phyloP scores from a whole-genome alignment of 768 basidiomycete species.

The Suillus lakei region DNA sequence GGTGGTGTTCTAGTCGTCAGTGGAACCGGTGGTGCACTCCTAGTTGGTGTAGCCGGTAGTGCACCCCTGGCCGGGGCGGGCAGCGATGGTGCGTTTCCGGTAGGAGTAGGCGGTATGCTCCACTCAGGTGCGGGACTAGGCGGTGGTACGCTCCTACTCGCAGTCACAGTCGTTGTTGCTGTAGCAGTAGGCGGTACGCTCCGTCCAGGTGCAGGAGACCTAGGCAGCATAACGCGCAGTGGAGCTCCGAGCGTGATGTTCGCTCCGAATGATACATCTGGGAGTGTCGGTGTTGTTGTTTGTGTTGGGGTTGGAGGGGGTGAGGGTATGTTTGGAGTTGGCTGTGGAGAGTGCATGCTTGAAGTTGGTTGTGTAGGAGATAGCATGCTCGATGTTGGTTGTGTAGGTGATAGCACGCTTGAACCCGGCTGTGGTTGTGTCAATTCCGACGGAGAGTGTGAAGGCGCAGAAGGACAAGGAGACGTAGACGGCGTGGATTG shows the following conservation, averaged over 20 bases:
- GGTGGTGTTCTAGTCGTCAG: background rate
- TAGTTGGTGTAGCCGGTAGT: too few species aligned
- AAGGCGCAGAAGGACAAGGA: slow-evolving; percentile 7
- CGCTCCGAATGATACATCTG: slow-evolving; percentile 24
- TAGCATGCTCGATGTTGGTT: background rate
- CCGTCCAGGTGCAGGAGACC: background rate
- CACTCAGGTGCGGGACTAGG: too few species aligned
- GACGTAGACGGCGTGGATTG: slow-evolving; percentile 14
- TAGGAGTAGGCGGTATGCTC: too few species aligned
- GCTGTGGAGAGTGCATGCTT: background rate
- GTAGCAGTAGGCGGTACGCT: background rate
- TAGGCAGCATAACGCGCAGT: background rate
- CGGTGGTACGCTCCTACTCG: too few species aligned
- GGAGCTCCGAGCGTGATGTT: slow-evolving; percentile 23
- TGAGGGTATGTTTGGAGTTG: background rate
- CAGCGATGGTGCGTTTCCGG: too few species aligned
- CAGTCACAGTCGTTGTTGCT: too few species aligned
- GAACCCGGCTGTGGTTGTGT: background rate
- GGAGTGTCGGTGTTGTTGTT: slow-evolving; percentile 10
- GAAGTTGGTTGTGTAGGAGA: background rate
- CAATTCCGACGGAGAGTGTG: slow-evolving; percentile 9
- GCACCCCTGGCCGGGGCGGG: too few species aligned
- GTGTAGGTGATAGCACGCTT: background rate
- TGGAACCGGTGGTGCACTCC: background rate
- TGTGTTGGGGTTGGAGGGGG: background rate